A percentile compares a stretch with the other conserved stretches of the same genome.
phyloP scores from a whole-genome alignment of 1,284 basidiomycete species.

The Chondrostereum purpureum region DNA sequence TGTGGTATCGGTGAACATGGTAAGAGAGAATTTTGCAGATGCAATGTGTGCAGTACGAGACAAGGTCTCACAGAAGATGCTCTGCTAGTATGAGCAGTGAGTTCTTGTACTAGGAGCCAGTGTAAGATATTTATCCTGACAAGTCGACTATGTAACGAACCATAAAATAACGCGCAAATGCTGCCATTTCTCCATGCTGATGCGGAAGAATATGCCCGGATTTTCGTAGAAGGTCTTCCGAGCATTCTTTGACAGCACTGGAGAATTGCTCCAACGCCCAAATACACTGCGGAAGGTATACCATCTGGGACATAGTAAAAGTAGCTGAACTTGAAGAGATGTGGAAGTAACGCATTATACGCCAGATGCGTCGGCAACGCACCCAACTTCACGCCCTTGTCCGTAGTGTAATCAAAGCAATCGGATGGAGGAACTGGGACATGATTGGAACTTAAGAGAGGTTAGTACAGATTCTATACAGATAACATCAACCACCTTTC shows the following conservation, averaged over 20 bases:
- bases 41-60: not conserved
- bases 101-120: not conserved
- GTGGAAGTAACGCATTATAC: no score
- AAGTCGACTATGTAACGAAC: not conserved
- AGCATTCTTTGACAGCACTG: not conserved
- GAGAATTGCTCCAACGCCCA: conserved; percentile 2
- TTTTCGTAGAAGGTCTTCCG: not conserved
- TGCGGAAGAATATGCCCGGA: not conserved
- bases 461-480: no score
- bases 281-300: conserved; percentile 1
- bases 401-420: no score
- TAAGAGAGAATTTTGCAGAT: not conserved
- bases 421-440: no score
- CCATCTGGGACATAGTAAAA: no score
- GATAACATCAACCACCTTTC: no score
- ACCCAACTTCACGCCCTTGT: no score
- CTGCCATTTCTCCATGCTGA: not conserved
- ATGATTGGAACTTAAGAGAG: no score
- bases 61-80: not conserved
- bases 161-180: not conserved
- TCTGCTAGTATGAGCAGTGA: not conserved
- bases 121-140: not conserved
- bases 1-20: no score
- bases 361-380: no score
- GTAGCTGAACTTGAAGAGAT: no score